Evolutionary conservation across 2,329 filamentous ascomycete species (phyloP).

Genomic region (Cercospora zeae-maydis): DNA sequence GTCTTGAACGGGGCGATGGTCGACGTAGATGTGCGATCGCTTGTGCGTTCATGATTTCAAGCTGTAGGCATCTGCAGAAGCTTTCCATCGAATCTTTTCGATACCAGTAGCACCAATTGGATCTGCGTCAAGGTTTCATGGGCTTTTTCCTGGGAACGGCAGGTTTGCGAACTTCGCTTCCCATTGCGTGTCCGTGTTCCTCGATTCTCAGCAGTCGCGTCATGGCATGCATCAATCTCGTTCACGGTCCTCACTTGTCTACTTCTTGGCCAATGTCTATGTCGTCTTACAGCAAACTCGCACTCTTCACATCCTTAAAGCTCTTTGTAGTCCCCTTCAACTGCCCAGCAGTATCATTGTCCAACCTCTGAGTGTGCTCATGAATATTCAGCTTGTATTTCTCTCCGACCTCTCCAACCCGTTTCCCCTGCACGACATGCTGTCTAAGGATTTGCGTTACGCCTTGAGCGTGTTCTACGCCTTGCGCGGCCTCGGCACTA

Average conservation of each 20-base stretch:
- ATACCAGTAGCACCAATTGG: too few species aligned
- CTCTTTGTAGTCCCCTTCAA: slow-evolving; percentile 43
- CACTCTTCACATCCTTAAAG: slow-evolving; percentile 42
- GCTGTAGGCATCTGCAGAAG: too few species aligned
- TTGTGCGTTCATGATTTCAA: too few species aligned
- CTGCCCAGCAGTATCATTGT: slow-evolving; percentile 85
- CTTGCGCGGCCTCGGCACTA: slow-evolving; percentile 58
- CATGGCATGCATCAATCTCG: neutral
- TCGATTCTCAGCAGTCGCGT: too few species aligned
- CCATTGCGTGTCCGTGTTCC: too few species aligned
- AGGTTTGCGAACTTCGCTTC: too few species aligned
- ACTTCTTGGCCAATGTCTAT: neutral
- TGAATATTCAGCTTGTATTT: slow-evolving; percentile 74
- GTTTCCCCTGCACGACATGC: slow-evolving; percentile 80
- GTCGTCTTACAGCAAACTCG: slow-evolving; percentile 5
- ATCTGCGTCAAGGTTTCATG: too few species aligned
- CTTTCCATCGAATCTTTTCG: too few species aligned
- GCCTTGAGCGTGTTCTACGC: slow-evolving; percentile 75
- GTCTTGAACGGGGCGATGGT: too few species aligned
- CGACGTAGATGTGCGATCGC: too few species aligned
- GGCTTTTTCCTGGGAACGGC: too few species aligned
- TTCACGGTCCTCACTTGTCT: neutral
- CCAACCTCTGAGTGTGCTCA: slow-evolving; percentile 81
- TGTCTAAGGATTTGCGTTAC: slow-evolving; percentile 73
- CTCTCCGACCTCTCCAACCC: slow-evolving; percentile 22